Base-by-base conservation (phyloP, 805 yeast genomes). In the Metschnikowia drakensbergensis region DNA sequence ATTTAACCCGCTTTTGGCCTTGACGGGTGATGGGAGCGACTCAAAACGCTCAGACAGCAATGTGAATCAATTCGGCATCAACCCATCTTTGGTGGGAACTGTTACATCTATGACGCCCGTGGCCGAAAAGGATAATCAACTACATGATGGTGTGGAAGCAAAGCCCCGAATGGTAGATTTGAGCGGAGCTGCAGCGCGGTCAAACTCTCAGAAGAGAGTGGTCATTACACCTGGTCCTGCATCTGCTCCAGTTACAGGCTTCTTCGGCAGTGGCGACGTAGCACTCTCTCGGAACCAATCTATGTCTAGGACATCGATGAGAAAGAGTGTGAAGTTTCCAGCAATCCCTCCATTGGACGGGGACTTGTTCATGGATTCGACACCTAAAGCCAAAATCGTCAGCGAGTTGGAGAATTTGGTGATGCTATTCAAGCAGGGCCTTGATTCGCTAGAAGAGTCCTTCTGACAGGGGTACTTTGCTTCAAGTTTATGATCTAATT, bases 31-130 rank as follows among this genome's bases (percentile, higher is more conserved):
- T 37, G 59, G 56, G n/a, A 45, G 53, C 49, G 64, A 59, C 3
- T 23, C 44, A 5, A 51, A 45, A 22, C 53, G 52, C 52, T 56
- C 43, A 31, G 43, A 47, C 30, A 81, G 73, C 33, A 75, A 76
- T 45, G 76, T 84, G 38, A 82, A 85, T 62, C 87, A 86, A 59
- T 82, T 83, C 72, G 87, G 91, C 44, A 73, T 82, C 58, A 75
- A 81, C 60, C 76, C 82, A 1, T 65, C 77, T 11, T 76, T 74
- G 30, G 72, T 78, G 3, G 69, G 75, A 6, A 66, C 68, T 47
- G 62, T 77, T 3, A 82, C 88, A 1, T 80, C 88, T 0, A 86
- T 87, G 94, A 87, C 95, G 0, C 95, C 94, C 1, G 81, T 86
- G 4, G 77, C 88, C 2, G 95, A 87, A 55, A 82, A 64, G 47